Percentiles rank a stretch among this genome's conserved stretches.
phyloP scores from a whole-genome alignment of 768 basidiomycete genomes.

The Zangia roseola region DNA sequence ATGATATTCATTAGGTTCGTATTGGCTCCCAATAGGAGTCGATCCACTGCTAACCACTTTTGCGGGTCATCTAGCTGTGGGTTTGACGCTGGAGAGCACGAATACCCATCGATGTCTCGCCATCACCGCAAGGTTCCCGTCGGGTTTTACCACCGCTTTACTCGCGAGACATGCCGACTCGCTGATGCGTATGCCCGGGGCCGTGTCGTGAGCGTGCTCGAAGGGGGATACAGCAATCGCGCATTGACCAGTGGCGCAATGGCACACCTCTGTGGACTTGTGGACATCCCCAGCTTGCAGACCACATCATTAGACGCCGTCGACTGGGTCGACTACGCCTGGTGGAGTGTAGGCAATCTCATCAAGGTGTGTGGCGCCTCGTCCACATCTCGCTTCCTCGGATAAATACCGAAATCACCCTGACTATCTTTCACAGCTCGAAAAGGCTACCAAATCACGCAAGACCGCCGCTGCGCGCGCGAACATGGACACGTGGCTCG shows the following conservation, averaged over 20 bases:
- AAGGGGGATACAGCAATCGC: conserved; percentile 93
- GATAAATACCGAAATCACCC: background rate
- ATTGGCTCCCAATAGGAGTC: background rate
- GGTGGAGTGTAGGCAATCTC: conserved; percentile 70
- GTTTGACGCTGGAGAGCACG: conserved; percentile 94
- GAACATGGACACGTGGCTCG: conserved; percentile 54
- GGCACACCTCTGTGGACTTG: conserved; percentile 77
- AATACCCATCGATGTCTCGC: conserved; percentile 86
- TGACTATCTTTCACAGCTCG: conserved; percentile 43
- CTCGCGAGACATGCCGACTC: conserved; percentile 64
- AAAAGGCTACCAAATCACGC: conserved; percentile 62
- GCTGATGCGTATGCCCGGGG: conserved; percentile 66
- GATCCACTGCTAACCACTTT: background rate
- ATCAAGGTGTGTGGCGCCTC: conserved; percentile 40
- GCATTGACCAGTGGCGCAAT: conserved; percentile 82
- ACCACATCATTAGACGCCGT: background rate
- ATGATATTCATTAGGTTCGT: conserved; percentile 83
- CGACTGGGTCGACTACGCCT: conserved; percentile 40
- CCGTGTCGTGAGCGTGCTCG: conserved; percentile 81
- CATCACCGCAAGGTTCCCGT: conserved; percentile 88
- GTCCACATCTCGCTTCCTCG: background rate
- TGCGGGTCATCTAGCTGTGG: conserved; percentile 60
- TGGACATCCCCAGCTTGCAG: conserved; percentile 12
- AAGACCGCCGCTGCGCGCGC: conserved; percentile 38
- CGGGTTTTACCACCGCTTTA: conserved; percentile 83